Conservation (phyloP, 345 rosid genomes). For the Salix viminalis region DNA sequence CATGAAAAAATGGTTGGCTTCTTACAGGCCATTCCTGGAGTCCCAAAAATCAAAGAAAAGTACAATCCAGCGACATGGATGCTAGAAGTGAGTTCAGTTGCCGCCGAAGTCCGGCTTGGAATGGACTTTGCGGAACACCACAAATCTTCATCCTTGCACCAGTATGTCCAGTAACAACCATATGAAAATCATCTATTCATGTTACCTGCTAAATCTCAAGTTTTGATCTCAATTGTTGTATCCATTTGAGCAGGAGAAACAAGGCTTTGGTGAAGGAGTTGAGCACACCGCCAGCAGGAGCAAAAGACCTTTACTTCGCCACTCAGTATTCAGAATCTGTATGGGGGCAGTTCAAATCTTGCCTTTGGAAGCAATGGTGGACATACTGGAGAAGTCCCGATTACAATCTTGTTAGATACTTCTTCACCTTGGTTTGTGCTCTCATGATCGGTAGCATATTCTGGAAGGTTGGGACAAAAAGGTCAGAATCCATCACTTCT, state of each 20-base stretch:
- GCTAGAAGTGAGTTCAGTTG: conserved; percentile 45
- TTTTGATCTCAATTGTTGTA: neutral
- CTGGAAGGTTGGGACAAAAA: conserved; percentile 42
- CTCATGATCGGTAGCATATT: conserved; percentile 41
- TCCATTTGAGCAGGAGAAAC: conserved; percentile 32
- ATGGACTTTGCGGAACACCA: conserved; percentile 45
- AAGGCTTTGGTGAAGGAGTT: conserved; percentile 38
- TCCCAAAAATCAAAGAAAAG: conserved; percentile 41
- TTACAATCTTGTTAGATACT: conserved; percentile 39
- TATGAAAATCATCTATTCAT: neutral
- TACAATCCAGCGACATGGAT: conserved; percentile 62
- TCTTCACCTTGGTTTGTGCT: conserved; percentile 36
- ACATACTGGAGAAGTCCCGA: conserved; percentile 57
- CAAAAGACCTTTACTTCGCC: conserved; percentile 37
- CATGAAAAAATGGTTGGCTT: no score
- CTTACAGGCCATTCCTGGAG: conserved; percentile 42
- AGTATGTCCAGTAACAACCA: conserved; percentile 25
- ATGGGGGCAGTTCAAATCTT: conserved; percentile 49
- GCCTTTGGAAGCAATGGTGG: conserved; percentile 58
- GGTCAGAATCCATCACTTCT: conserved; percentile 13
- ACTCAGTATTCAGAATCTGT: conserved; percentile 37
- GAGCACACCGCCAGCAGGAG: conserved; percentile 39
- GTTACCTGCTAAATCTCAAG: neutral
- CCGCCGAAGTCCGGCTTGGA: conserved; percentile 38
- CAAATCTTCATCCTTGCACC: conserved; percentile 33